phyloP scores from a whole-genome alignment of 2,329 filamentous ascomycete genomes.

The Pyrenochaeta sp. region DNA sequence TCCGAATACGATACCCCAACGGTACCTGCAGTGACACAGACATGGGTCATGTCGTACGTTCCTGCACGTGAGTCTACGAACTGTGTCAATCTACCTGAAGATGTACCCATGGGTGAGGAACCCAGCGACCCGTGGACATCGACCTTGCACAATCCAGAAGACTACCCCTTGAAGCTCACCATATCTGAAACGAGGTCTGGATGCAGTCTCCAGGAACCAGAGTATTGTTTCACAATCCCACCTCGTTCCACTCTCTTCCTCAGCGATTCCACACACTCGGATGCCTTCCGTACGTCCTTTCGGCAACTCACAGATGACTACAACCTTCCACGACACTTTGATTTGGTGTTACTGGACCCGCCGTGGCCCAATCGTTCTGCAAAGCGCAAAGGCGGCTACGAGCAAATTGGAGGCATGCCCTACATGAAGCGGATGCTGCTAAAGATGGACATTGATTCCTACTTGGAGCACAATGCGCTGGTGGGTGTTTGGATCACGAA shows the following conservation, averaged over 20 bases:
- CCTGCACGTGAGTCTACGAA: constrained; percentile 24
- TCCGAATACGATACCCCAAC: constrained; percentile 28
- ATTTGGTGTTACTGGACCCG: constrained; percentile 76
- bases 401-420: constrained; percentile 51
- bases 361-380: constrained; percentile 84
- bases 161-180: constrained; percentile 31
- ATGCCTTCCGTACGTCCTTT: constrained; percentile 48
- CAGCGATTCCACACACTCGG: constrained; percentile 52
- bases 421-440: constrained; percentile 55
- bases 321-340: constrained; percentile 61
- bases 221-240: constrained; percentile 56
- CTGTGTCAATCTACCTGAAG: constrained; percentile 13
- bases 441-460: constrained; percentile 56
- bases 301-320: constrained; percentile 44
- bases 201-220: constrained; percentile 9
- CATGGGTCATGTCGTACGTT: constrained; percentile 35
- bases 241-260: constrained; percentile 58
- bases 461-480: constrained; percentile 51
- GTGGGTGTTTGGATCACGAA: constrained; percentile 83
- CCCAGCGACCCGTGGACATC: constrained; percentile 34
- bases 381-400: constrained; percentile 64
- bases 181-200: constrained; percentile 20
- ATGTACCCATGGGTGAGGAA: constrained; percentile 7
- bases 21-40: constrained; percentile 18
- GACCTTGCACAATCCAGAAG: constrained; percentile 40